A percentile compares a stretch with the other conserved stretches of the same genome.
Evolutionary conservation across 306 rosid species (phyloP).

Genomic region (Cucumis hystrix): DNA sequence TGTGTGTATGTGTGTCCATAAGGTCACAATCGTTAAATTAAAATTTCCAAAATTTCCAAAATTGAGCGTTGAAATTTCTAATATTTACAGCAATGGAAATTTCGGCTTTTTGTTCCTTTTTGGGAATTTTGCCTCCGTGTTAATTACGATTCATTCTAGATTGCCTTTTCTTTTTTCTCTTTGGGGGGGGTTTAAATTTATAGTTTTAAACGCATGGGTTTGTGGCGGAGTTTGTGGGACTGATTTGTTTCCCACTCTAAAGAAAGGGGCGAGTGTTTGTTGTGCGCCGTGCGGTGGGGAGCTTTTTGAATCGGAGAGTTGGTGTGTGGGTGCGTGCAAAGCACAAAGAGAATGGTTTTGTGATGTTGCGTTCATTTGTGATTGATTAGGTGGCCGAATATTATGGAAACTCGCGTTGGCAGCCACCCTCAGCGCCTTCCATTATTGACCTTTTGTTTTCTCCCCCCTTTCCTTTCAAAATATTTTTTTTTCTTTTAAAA

Average conservation of each 20-base stretch:
- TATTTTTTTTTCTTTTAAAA: no score
- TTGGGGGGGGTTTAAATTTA: not conserved
- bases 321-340: not conserved
- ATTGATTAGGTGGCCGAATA: constrained; percentile 2
- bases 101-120: not conserved
- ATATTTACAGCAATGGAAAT: not conserved
- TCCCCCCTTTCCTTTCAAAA: no score
- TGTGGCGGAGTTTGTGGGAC: not conserved
- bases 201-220: not conserved
- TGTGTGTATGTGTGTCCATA: not conserved
- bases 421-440: not conserved
- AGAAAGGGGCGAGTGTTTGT: not conserved
- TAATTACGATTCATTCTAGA: not conserved
- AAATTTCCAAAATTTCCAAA: not conserved
- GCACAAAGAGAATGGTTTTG: not conserved
- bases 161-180: not conserved
- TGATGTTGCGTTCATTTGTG: not conserved
- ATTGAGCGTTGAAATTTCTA: not conserved
- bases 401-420: constrained; percentile 8
- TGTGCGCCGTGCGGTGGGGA: not conserved
- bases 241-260: not conserved
- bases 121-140: not conserved
- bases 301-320: not conserved
- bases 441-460: not conserved
- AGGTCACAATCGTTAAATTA: not conserved